phyloP scores from a whole-genome alignment of 768 basidiomycete genomes.

The Amyloporia xantha region DNA sequence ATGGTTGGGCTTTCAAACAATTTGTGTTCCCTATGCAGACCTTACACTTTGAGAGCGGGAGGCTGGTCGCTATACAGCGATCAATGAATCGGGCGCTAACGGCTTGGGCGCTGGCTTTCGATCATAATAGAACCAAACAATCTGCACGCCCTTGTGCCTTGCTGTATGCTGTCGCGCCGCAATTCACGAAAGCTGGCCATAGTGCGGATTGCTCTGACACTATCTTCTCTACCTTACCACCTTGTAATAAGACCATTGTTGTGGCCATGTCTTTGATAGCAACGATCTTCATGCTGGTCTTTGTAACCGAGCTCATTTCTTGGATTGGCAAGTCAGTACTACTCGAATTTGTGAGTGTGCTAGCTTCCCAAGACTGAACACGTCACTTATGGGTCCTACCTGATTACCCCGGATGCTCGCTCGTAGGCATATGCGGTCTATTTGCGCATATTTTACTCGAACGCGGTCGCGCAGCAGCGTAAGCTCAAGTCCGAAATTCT shows the following conservation, averaged over 20 bases:
- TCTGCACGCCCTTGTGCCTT: constrained; percentile 8
- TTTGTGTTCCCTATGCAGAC: too few species aligned
- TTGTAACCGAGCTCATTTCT: constrained; percentile 75
- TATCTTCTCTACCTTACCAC: neutral
- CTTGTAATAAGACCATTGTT: neutral
- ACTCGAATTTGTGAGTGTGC: constrained; percentile 61
- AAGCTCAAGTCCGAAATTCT: constrained; percentile 78
- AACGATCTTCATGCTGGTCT: constrained; percentile 75
- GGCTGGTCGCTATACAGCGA: too few species aligned
- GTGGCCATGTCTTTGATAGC: constrained; percentile 72
- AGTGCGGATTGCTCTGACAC: too few species aligned
- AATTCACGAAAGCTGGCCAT: neutral
- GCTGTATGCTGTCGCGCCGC: neutral
- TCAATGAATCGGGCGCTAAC: neutral
- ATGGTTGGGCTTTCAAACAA: too few species aligned
- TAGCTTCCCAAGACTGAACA: neutral
- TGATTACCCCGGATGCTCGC: too few species aligned
- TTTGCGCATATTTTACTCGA: constrained; percentile 55
- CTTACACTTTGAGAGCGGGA: too few species aligned
- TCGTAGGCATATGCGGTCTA: constrained; percentile 68
- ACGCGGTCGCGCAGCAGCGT: constrained; percentile 50
- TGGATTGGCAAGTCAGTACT: constrained; percentile 89
- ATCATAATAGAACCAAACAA: constrained; percentile 27
- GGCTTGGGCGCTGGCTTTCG: constrained; percentile 15
- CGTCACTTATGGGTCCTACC: too few species aligned